Base-by-base conservation (phyloP, 495 filamentous ascomycete genomes). In the Penicillium cinerascens region DNA sequence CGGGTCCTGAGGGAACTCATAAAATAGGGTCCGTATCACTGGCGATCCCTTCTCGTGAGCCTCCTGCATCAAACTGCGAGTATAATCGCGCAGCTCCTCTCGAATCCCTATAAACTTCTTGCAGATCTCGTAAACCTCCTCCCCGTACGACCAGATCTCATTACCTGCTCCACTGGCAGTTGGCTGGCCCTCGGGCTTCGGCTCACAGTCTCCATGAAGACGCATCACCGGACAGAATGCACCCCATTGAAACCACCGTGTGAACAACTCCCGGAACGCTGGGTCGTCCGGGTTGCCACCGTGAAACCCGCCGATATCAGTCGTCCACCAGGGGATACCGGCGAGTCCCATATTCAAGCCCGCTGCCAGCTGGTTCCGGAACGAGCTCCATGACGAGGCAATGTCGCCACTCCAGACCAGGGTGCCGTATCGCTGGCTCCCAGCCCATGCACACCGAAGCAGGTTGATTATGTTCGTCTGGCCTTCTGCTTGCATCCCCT, bases 221-320 rank as follows among this genome's bases (percentile, higher is more conserved):
- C 80, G 68, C 72, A 84, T 81, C 6, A 83, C 81, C 25, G 80
- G 79, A 51, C 78, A 82, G 61, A 82, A 84, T 1, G 79, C 61
- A 2, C 79, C 80, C 78, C 78, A 83, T 52, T 83, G 80, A 60
- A 83, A 84, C 81, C 81, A 84, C 2, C 81, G 69, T 4, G 76
- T 74, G 57, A 84, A 80, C 13, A 84, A 64, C 51, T 84, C 80
- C 2, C 79, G 61, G 60, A 84, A 84, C 0, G 54, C 69, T n/a
- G 67, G 62, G 45, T 81, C 75, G 33, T 70, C 65, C 0, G 78
- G 74, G 40, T 80, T 72, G 2, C 81, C 80, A 8, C 80, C 80
- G 61, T 82, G 76, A 59, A 84, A 83, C 0, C 80, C 81, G 9
- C 81, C 80, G 35, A 84, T 84, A 61, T 82, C 79, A 6, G 78